Percentiles rank a stretch among this genome's conserved stretches.
These are phyloP conservation scores for Cubamyces sp. DNA, from an alignment of 768 basidiomycete species.

Conservation along the genomic window DNA sequence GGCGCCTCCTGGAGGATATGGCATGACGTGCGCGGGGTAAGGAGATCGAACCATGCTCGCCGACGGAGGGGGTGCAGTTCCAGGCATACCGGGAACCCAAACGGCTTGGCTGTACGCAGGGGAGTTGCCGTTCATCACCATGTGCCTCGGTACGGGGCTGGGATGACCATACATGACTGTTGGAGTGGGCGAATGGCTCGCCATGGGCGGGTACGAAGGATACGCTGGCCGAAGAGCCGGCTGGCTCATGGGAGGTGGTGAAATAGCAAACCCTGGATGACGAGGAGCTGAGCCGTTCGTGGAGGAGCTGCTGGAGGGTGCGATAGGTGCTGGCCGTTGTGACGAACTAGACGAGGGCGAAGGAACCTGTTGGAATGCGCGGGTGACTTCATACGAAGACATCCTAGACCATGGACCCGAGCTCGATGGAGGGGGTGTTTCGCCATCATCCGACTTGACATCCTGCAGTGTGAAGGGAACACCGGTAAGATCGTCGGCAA, in stretches of 20 bases:
- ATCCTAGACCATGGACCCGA: slow-evolving; percentile 66
- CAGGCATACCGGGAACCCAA: slow-evolving; percentile 61
- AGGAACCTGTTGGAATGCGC: slow-evolving; percentile 87
- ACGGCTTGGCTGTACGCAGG: slow-evolving; percentile 63
- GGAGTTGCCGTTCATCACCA: slow-evolving; percentile 64
- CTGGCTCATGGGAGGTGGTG: slow-evolving; percentile 45
- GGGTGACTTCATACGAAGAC: slow-evolving; percentile 81
- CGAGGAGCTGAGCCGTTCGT: slow-evolving; percentile 23
- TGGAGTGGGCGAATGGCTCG: slow-evolving; percentile 72
- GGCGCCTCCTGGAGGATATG: slow-evolving; percentile 59
- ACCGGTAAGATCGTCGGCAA: slow-evolving; percentile 79
- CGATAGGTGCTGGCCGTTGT: slow-evolving; percentile 43
- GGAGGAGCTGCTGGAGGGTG: slow-evolving; percentile 16
- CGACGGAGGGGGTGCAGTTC: slow-evolving; percentile 50
- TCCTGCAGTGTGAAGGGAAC: slow-evolving; percentile 84
- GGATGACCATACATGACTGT: slow-evolving; percentile 67
- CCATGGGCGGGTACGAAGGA: slow-evolving; percentile 68
- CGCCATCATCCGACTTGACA: slow-evolving; percentile 85
- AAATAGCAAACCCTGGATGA: slow-evolving; percentile 25
- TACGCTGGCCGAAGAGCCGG: slow-evolving; percentile 60
- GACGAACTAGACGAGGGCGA: slow-evolving; percentile 54
- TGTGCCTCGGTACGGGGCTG: slow-evolving; percentile 65
- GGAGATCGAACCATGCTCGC: slow-evolving; percentile 65
- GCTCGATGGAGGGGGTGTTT: slow-evolving; percentile 71
- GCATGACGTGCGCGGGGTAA: slow-evolving; percentile 65